Conservation (phyloP, 495 filamentous ascomycete genomes). For the Penicillium robsamsonii region DNA sequence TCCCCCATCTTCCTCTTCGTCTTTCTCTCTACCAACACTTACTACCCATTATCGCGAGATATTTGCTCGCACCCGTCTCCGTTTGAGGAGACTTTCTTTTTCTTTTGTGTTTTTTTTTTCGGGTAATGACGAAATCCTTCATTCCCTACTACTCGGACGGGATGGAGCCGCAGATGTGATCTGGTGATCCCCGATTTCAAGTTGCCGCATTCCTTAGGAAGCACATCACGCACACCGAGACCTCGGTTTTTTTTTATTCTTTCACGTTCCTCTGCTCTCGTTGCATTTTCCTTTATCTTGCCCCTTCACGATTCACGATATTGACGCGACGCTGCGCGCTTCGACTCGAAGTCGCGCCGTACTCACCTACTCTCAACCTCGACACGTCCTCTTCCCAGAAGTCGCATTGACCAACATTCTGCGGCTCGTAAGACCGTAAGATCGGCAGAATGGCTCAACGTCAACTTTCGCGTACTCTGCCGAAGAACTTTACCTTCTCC, state of each 20-base stretch:
- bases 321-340: slow-evolving; percentile 32
- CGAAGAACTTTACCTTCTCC: slow-evolving; percentile 63
- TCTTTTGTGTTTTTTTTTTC: slow-evolving; percentile 23
- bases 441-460: slow-evolving; percentile 44
- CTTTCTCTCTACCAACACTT: slow-evolving; percentile 15
- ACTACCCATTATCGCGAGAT: slow-evolving; percentile 15
- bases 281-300: slow-evolving; percentile 29
- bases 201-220: slow-evolving; percentile 31
- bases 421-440: slow-evolving; percentile 10
- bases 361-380: slow-evolving; percentile 2
- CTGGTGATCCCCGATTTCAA: slow-evolving; percentile 28
- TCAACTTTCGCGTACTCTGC: slow-evolving; percentile 62
- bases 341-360: slow-evolving; percentile 10
- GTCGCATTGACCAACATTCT: slow-evolving; percentile 20
- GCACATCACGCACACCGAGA: slow-evolving; percentile 14
- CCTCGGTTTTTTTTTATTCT: slow-evolving; percentile 18
- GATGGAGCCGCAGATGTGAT: slow-evolving; percentile 34
- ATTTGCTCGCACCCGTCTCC: slow-evolving; percentile 17
- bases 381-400: slow-evolving; percentile 6
- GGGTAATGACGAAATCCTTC: slow-evolving; percentile 24
- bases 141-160: slow-evolving; percentile 20
- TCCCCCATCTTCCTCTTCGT: slow-evolving; percentile 18
- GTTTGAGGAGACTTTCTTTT: slow-evolving; percentile 20
- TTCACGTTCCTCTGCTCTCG: slow-evolving; percentile 31
- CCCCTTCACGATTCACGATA: slow-evolving; percentile 40